Evolutionary conservation across 1,284 basidiomycete genomes (phyloP).

Genomic region (Ustilago hordei): DNA sequence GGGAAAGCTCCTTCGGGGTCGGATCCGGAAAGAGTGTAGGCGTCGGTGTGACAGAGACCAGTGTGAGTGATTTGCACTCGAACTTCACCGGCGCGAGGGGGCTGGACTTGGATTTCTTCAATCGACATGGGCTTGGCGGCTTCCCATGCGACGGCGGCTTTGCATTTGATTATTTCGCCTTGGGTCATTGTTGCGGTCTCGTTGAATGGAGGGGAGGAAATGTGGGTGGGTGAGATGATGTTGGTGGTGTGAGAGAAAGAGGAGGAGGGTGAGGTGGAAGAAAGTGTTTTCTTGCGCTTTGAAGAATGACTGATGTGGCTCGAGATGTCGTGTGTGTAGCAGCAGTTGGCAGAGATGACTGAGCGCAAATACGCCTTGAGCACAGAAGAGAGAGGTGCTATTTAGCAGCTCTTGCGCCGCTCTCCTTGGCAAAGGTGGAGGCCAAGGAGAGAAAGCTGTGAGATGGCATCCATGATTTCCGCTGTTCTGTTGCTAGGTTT

Average conservation of each 20-base stretch:
- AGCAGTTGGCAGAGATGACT: conserved; percentile 1
- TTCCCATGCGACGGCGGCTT: conserved; percentile 93
- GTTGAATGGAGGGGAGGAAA: neutral
- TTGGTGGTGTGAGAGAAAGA: no score
- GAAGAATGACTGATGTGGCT: neutral
- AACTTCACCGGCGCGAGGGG: conserved; percentile 90
- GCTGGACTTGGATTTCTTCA: conserved; percentile 92
- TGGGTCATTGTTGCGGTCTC: conserved; percentile 37
- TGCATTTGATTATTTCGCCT: conserved; percentile 66
- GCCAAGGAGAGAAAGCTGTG: neutral
- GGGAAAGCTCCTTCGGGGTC: conserved; percentile 98
- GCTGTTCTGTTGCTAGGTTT: neutral
- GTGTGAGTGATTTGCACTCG: conserved; percentile 91
- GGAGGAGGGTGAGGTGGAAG: neutral
- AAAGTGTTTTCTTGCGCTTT: neutral
- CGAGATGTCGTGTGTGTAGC: conserved; percentile 36
- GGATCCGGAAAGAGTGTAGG: conserved; percentile 94
- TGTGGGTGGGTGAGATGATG: neutral
- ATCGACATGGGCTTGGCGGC: conserved; percentile 88
- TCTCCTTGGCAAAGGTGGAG: conserved; percentile 13
- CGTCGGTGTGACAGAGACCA: conserved; percentile 98
- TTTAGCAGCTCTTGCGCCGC: neutral
- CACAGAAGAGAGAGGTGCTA: no score
- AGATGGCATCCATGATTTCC: conserved; percentile 17
- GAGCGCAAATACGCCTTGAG: conserved; percentile 8